Conservation (phyloP, 495 filamentous ascomycete species). For the Xylaria flabelliformis region DNA sequence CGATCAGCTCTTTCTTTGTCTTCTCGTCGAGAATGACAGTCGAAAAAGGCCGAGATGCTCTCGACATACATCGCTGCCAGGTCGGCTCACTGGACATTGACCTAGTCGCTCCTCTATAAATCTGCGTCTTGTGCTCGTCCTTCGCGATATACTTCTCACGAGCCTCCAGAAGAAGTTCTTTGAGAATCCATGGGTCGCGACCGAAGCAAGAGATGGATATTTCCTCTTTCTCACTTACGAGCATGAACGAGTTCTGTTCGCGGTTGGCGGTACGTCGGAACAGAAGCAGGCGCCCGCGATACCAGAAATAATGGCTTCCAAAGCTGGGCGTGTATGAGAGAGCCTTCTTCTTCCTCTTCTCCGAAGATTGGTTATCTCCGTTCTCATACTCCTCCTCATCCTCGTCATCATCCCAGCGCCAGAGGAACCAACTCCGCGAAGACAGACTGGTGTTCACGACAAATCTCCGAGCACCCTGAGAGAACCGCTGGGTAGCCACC, state of each 20-base stretch:
- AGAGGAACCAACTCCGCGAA: slow-evolving; percentile 56
- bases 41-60: slow-evolving; percentile 76
- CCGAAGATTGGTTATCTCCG: slow-evolving; percentile 41
- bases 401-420: slow-evolving; percentile 49
- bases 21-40: slow-evolving; percentile 83
- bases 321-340: slow-evolving; percentile 69
- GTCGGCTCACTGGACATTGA: slow-evolving; percentile 40
- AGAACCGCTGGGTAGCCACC: slow-evolving; percentile 66
- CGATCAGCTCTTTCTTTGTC: slow-evolving; percentile 75
- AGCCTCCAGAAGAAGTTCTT: slow-evolving; percentile 70
- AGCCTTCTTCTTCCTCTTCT: slow-evolving; percentile 60
- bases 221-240: slow-evolving; percentile 58
- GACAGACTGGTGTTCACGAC: slow-evolving; percentile 66
- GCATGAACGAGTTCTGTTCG: slow-evolving; percentile 37
- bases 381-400: slow-evolving; percentile 58
- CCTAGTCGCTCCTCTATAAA: slow-evolving; percentile 63
- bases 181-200: slow-evolving; percentile 67
- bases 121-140: slow-evolving; percentile 68
- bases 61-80: slow-evolving; percentile 62
- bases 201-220: slow-evolving; percentile 71
- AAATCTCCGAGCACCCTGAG: slow-evolving; percentile 62
- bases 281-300: slow-evolving; percentile 59
- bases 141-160: slow-evolving; percentile 61
- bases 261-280: slow-evolving; percentile 56
- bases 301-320: slow-evolving; percentile 72